phyloP scores from a whole-genome alignment of 371 early-diverging fungal genomes.

The Cokeromyces recurvatus region DNA sequence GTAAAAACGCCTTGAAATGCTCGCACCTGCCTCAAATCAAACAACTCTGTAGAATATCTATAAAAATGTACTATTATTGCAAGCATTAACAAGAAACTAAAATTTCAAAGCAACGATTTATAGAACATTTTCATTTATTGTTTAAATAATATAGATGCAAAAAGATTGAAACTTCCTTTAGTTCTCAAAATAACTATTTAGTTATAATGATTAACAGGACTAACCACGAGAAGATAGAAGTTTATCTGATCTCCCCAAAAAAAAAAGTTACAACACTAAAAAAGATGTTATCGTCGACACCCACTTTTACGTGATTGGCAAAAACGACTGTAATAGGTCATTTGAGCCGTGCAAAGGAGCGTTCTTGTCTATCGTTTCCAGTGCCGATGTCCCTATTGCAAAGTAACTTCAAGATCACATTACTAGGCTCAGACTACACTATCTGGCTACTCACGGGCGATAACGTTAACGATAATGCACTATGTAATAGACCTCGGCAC shows the following conservation, averaged over 20 bases:
- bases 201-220: constrained; percentile 6
- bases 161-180: constrained; percentile 1
- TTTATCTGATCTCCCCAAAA: constrained; percentile 5
- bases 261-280: constrained; percentile 1
- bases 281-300: neutral
- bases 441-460: constrained; percentile 5
- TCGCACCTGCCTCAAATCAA: too few relatives aligned
- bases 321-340: constrained; percentile 1
- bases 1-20: neutral
- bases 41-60: too few relatives aligned
- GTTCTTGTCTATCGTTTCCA: constrained; percentile 1
- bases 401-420: constrained; percentile 9
- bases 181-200: constrained; percentile 5
- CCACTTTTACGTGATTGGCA: neutral
- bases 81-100: too few relatives aligned
- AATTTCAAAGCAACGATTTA: too few relatives aligned
- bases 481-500: constrained; percentile 2
- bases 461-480: constrained; percentile 1
- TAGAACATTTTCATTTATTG: too few relatives aligned
- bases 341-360: constrained; percentile 1
- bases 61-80: too few relatives aligned
- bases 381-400: constrained; percentile 9
- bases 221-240: constrained; percentile 8
- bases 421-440: constrained; percentile 7
- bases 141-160: too few relatives aligned